phyloP scores from a whole-genome alignment of 2,329 filamentous ascomycete species.

The Xylariaceae sp. region DNA sequence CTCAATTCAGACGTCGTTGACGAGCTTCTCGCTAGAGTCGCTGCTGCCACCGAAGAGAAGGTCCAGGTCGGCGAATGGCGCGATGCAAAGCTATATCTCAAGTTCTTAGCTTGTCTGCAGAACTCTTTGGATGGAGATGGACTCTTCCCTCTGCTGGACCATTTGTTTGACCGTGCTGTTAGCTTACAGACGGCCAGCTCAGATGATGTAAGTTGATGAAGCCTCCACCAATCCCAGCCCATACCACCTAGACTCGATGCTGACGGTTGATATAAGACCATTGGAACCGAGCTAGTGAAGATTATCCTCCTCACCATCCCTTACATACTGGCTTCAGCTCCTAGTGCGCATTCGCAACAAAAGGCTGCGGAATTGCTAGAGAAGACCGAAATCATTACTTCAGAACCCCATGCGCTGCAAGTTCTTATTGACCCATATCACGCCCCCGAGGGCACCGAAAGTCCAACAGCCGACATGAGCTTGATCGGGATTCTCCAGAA shows the following conservation, averaged over 20 bases:
- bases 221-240: background rate
- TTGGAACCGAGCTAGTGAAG: conserved; percentile 86
- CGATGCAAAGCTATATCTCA: conserved; percentile 83
- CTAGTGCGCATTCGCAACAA: conserved; percentile 59
- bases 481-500: conserved; percentile 78
- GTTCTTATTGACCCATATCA: conserved; percentile 82
- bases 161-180: conserved; percentile 87
- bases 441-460: conserved; percentile 57
- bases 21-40: conserved; percentile 63
- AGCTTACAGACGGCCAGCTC: conserved; percentile 90
- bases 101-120: conserved; percentile 85
- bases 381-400: conserved; percentile 92
- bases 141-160: conserved; percentile 77
- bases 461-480: conserved; percentile 60
- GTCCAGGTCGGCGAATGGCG: conserved; percentile 78
- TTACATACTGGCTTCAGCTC: conserved; percentile 75
- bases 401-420: conserved; percentile 80
- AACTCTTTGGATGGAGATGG: conserved; percentile 77
- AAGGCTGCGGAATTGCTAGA: conserved; percentile 78
- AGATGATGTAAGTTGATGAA: conserved; percentile 67
- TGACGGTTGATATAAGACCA: conserved; percentile 40
- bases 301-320: conserved; percentile 93
- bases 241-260: background rate
- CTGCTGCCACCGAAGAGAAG: conserved; percentile 58
- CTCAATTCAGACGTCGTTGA: conserved; percentile 70